Conservation (phyloP, 352 stramenopile genomes). For the Phytophthora capsici region DNA sequence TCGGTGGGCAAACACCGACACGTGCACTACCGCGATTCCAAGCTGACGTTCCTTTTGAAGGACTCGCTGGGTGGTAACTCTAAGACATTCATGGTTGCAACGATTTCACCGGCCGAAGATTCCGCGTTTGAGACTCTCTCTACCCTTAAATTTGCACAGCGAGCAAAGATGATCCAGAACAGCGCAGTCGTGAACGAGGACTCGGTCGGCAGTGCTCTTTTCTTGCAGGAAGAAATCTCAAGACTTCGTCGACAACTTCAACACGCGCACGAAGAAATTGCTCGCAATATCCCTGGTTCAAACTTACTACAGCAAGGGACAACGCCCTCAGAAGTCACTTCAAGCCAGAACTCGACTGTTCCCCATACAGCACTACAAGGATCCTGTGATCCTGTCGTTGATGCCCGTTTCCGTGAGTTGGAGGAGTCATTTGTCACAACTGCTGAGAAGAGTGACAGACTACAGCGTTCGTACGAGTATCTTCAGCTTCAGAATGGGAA, state of each 20-base stretch:
- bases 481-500: constrained; percentile 62
- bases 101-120: constrained; percentile 82
- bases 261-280: constrained; percentile 47
- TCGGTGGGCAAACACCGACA: constrained; percentile 82
- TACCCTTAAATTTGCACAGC: constrained; percentile 86
- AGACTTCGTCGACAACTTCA: constrained; percentile 65
- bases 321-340: constrained; percentile 7
- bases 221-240: constrained; percentile 80
- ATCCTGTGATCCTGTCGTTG: constrained; percentile 44
- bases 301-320: constrained; percentile 22
- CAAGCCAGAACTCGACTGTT: constrained; percentile 23
- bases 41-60: constrained; percentile 86
- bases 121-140: constrained; percentile 87
- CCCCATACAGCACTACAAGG: constrained; percentile 8
- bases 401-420: constrained; percentile 60
- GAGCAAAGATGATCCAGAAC: constrained; percentile 88
- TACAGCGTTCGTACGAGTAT: constrained; percentile 64
- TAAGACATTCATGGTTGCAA: constrained; percentile 89
- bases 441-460: constrained; percentile 63
- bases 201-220: constrained; percentile 58
- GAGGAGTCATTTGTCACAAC: constrained; percentile 65
- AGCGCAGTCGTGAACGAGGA: constrained; percentile 88
- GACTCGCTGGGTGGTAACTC: constrained; percentile 87
- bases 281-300: constrained; percentile 26
- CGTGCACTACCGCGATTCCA: constrained; percentile 87